Evolutionary conservation across 225 moss, liverwort and hornwort species (phyloP).

Genomic region (Sphagnum tenellum): DNA sequence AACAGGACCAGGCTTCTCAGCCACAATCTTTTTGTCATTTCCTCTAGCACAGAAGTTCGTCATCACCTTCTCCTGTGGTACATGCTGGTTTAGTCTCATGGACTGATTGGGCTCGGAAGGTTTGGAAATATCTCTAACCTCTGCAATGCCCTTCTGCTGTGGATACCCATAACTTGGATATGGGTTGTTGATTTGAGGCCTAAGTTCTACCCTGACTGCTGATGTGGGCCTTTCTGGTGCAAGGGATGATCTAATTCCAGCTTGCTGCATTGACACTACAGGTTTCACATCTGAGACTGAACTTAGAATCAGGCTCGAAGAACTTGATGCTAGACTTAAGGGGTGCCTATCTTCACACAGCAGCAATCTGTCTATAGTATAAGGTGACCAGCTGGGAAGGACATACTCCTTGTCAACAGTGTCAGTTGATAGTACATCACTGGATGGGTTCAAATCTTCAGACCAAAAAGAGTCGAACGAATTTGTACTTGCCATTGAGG

Average conservation of each 20-base stretch:
- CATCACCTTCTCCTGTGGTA: slow-evolving; percentile 24
- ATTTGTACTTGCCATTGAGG: slow-evolving; percentile 19
- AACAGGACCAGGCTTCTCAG: slow-evolving; percentile 20
- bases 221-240: slow-evolving; percentile 29
- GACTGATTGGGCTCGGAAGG: slow-evolving; percentile 22
- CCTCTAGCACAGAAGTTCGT: slow-evolving; percentile 1
- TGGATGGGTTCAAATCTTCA: slow-evolving; percentile 25
- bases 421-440: slow-evolving; percentile 25
- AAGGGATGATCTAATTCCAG: slow-evolving; percentile 8
- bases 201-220: slow-evolving; percentile 14
- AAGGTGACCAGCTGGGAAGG: slow-evolving; percentile 10
- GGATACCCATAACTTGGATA: neutral
- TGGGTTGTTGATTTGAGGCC: slow-evolving; percentile 17
- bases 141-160: slow-evolving; percentile 12
- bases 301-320: slow-evolving; percentile 14
- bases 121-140: slow-evolving; percentile 23
- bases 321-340: slow-evolving; percentile 22
- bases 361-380: slow-evolving; percentile 21
- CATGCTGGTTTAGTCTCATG: slow-evolving; percentile 18
- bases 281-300: slow-evolving; percentile 26
- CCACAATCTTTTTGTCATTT: slow-evolving; percentile 20
- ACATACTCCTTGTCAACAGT: slow-evolving; percentile 35
- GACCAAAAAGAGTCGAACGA: slow-evolving; percentile 33
- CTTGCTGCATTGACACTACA: slow-evolving; percentile 18
- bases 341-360: slow-evolving; percentile 32